Percentiles rank a stretch among this genome's conserved stretches.
phyloP scores from a whole-genome alignment of 2,329 filamentous ascomycete genomes.

The Aspergillus fischeri region DNA sequence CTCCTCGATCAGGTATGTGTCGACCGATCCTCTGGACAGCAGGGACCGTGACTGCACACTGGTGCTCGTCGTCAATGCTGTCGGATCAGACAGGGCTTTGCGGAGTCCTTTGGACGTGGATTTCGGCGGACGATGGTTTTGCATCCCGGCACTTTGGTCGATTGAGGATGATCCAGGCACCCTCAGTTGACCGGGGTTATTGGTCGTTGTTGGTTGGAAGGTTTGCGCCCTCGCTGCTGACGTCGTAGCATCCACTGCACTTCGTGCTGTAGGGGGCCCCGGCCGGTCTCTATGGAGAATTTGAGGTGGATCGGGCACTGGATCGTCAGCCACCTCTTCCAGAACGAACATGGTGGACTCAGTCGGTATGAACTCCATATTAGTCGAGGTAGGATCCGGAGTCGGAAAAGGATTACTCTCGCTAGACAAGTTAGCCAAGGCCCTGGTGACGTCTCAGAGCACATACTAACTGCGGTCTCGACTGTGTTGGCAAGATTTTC shows the following conservation, averaged over 20 bases:
- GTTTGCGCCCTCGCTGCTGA: not conserved
- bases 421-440: constrained; percentile 10
- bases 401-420: not conserved
- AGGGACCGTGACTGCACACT: constrained; percentile 12
- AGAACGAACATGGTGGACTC: constrained; percentile 27
- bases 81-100: constrained; percentile 36
- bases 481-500: not conserved
- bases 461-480: constrained; percentile 29
- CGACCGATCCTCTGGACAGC: constrained; percentile 16
- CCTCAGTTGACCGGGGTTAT: not conserved
- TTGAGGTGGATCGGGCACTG: not conserved
- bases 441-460: not conserved
- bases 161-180: not conserved
- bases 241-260: not conserved
- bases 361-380: constrained; percentile 24
- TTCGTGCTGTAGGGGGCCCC: not conserved
- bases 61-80: constrained; percentile 19
- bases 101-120: constrained; percentile 17
- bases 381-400: constrained; percentile 7
- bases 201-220: not conserved
- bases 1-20: constrained; percentile 12
- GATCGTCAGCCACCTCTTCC: constrained; percentile 19
- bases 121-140: not conserved
- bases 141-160: not conserved
- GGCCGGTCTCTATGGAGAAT: not conserved